These are phyloP conservation scores for Strobilomyces echinocephalus DNA, from an alignment of 768 basidiomycete species.

Conservation along the genomic window DNA sequence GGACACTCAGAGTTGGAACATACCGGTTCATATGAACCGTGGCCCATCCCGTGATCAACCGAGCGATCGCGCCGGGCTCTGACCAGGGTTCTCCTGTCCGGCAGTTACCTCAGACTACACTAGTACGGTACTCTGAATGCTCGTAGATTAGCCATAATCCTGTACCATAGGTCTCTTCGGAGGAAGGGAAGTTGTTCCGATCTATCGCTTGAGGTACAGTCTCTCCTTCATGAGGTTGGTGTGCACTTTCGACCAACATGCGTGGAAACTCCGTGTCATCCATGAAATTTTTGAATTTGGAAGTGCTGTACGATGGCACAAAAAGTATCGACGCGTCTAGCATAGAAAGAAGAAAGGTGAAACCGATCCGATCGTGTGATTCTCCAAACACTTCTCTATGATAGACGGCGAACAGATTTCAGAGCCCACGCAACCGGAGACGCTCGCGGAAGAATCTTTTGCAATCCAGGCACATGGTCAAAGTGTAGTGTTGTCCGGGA, in stretches of 20 bases:
- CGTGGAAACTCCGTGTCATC: too few relatives aligned
- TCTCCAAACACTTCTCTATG: too few relatives aligned
- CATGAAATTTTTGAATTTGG: too few relatives aligned
- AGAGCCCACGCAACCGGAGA: slow-evolving; percentile 26
- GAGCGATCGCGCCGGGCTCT: not conserved
- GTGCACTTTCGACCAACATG: too few relatives aligned
- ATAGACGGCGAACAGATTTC: not conserved
- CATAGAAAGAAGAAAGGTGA: too few relatives aligned
- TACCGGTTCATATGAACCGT: not conserved
- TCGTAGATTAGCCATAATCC: not conserved
- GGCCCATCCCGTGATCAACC: not conserved
- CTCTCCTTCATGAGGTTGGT: too few relatives aligned
- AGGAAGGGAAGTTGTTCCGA: not conserved
- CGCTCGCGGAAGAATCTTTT: slow-evolving; percentile 26
- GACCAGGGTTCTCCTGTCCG: not conserved
- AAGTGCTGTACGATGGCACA: too few relatives aligned
- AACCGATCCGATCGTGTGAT: too few relatives aligned
- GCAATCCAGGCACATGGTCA: slow-evolving; percentile 28
- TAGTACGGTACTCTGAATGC: not conserved
- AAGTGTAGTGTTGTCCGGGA: slow-evolving; percentile 28
- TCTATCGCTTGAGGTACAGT: not conserved
- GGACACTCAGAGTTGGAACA: not conserved
- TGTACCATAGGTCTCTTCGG: not conserved
- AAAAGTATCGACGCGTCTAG: too few relatives aligned
- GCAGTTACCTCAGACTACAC: not conserved